phyloP scores from a whole-genome alignment of 345 rosid species.

The Salix udensis region DNA sequence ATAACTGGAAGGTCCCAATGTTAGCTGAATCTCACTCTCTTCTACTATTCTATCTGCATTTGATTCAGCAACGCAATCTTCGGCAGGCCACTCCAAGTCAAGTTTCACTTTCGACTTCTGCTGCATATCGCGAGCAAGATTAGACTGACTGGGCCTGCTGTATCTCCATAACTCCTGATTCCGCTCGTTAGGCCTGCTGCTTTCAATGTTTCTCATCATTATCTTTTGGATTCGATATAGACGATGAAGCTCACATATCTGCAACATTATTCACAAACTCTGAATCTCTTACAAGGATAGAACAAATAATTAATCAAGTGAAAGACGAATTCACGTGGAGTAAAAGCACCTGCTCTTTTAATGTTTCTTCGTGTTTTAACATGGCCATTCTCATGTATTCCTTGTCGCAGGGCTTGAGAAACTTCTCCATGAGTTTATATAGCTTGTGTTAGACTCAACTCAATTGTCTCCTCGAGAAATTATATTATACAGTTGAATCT shows the following conservation, averaged over 20 bases:
- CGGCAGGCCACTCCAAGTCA: too few relatives aligned
- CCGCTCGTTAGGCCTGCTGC: constrained; percentile 15
- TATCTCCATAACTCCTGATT: constrained; percentile 16
- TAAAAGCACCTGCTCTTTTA: constrained; percentile 73
- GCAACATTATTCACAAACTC: constrained; percentile 7
- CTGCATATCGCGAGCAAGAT: constrained; percentile 5
- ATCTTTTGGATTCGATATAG: constrained; percentile 74
- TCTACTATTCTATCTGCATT: constrained; percentile 36
- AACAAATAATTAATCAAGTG: background rate
- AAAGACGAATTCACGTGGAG: background rate
- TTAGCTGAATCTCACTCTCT: constrained; percentile 83
- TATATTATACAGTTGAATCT: background rate
- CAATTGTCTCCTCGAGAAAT: background rate
- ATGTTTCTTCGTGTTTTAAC: constrained; percentile 92
- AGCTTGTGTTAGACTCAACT: background rate
- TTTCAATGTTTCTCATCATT: constrained; percentile 57
- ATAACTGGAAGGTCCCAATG: constrained; percentile 64
- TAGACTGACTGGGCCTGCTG: constrained; percentile 10
- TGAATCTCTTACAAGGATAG: background rate
- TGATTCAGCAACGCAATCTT: constrained; percentile 31
- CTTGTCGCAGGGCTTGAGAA: constrained; percentile 62
- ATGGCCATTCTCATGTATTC: constrained; percentile 91
- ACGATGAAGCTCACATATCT: constrained; percentile 91
- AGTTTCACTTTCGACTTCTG: constrained; percentile 23
- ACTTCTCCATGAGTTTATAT: constrained; percentile 61